phyloP scores from a whole-genome alignment of 345 rosid genomes.

The Linum tenue region DNA sequence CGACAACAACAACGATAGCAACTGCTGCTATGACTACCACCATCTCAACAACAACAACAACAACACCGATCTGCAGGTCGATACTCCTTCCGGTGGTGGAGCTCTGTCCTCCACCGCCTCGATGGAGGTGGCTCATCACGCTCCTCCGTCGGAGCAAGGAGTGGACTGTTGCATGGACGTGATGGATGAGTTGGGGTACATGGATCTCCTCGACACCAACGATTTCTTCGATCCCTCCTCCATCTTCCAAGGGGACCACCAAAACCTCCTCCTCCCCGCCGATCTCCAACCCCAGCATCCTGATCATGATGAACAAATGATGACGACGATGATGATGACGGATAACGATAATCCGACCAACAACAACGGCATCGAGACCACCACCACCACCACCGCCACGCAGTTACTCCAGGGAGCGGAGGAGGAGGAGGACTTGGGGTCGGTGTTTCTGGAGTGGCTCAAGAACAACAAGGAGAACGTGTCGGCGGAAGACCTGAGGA shows the following conservation, averaged over 20 bases:
- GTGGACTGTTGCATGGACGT: constrained; percentile 48
- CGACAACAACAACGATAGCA: constrained; percentile 1
- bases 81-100: constrained; percentile 9
- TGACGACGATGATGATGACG: too few species aligned
- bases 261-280: constrained; percentile 15
- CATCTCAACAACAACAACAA: constrained; percentile 10
- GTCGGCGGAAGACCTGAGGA: constrained; percentile 83
- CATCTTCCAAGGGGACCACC: constrained; percentile 41
- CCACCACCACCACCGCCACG: not conserved
- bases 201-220: constrained; percentile 65
- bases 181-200: constrained; percentile 73
- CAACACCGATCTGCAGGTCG: constrained; percentile 20
- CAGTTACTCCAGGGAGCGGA: constrained; percentile 12
- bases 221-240: constrained; percentile 70
- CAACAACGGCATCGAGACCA: constrained; percentile 5
- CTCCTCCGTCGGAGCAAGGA: constrained; percentile 19
- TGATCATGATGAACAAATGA: too few species aligned
- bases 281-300: constrained; percentile 16
- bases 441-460: constrained; percentile 85
- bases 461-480: constrained; percentile 72
- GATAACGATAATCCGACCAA: not conserved
- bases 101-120: constrained; percentile 70
- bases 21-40: not conserved
- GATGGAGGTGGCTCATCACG: constrained; percentile 42
- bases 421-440: constrained; percentile 49